A percentile compares a stretch with the other conserved stretches of the same genome.
phyloP scores from a whole-genome alignment of 2,329 filamentous ascomycete species.

The Xylaria arbuscula region DNA sequence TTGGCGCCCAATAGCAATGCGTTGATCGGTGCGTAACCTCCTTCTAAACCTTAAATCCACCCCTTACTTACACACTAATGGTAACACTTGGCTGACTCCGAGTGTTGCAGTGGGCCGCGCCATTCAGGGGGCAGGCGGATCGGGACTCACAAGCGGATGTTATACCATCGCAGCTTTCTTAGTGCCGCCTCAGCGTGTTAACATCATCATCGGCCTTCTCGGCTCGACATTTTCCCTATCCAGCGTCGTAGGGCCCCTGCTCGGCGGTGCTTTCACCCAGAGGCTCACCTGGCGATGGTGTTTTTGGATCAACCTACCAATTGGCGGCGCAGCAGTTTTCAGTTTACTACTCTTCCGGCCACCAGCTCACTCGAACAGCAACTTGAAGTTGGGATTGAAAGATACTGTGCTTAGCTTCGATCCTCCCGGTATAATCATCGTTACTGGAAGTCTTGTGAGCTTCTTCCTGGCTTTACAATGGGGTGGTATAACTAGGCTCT shows the following conservation, averaged over 20 bases:
- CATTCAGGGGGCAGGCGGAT: too few species aligned
- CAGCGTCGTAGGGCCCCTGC: neutral
- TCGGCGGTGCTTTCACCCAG: conserved; percentile 45
- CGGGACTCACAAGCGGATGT: too few species aligned
- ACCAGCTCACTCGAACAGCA: neutral
- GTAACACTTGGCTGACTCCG: too few species aligned
- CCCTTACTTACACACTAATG: conserved; percentile 12
- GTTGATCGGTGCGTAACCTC: too few species aligned
- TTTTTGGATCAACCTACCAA: neutral
- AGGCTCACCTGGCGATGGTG: conserved; percentile 51
- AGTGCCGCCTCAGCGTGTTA: neutral
- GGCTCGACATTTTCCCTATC: neutral
- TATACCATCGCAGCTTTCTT: conserved; percentile 46
- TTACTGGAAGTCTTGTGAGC: neutral
- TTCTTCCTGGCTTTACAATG: neutral
- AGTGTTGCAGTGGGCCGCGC: too few species aligned
- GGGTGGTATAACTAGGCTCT: neutral
- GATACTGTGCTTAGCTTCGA: neutral
- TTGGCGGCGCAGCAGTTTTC: neutral
- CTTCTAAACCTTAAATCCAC: too few species aligned
- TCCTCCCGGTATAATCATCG: neutral
- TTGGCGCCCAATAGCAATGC: neutral
- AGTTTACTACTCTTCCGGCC: neutral
- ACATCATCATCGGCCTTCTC: neutral
- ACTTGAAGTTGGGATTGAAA: neutral